phyloP scores from a whole-genome alignment of 208 protist genomes.

The Leishmania turanica region DNA sequence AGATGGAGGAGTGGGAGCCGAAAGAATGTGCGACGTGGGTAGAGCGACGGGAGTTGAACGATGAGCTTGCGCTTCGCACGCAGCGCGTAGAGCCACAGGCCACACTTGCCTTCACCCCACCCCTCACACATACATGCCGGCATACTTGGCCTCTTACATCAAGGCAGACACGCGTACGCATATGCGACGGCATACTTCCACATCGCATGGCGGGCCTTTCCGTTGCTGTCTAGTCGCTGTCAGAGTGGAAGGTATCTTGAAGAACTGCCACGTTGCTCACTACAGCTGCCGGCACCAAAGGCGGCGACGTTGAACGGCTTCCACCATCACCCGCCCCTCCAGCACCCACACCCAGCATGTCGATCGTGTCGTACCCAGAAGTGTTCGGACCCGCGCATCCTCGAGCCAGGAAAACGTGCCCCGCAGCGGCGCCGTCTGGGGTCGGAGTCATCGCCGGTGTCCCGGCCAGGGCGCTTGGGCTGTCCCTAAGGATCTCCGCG shows the following conservation, averaged over 20 bases:
- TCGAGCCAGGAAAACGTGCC: not conserved
- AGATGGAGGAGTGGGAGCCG: not conserved
- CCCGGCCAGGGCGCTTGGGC: not conserved
- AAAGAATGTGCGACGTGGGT: not conserved
- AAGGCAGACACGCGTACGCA: not conserved
- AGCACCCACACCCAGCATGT: not conserved
- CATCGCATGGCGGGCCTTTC: not conserved
- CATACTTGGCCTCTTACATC: not conserved
- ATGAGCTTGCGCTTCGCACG: not conserved
- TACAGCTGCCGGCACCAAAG: slow-evolving; percentile 19
- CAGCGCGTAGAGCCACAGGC: not conserved
- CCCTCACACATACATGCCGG: not conserved
- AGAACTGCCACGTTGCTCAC: slow-evolving; percentile 34
- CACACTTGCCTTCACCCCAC: not conserved
- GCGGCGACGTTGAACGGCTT: not conserved
- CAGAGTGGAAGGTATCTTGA: slow-evolving; percentile 34
- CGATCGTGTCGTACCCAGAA: not conserved
- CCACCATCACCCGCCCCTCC: not conserved
- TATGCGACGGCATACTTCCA: not conserved
- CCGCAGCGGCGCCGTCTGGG: not conserved
- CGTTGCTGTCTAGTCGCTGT: slow-evolving; percentile 27
- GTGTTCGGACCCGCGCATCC: not conserved
- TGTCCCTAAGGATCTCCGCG: not conserved
- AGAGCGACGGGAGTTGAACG: not conserved
- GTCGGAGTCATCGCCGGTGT: not conserved